Base-by-base conservation (phyloP, 495 filamentous ascomycete genomes). In the Aspergillus sparsus region DNA sequence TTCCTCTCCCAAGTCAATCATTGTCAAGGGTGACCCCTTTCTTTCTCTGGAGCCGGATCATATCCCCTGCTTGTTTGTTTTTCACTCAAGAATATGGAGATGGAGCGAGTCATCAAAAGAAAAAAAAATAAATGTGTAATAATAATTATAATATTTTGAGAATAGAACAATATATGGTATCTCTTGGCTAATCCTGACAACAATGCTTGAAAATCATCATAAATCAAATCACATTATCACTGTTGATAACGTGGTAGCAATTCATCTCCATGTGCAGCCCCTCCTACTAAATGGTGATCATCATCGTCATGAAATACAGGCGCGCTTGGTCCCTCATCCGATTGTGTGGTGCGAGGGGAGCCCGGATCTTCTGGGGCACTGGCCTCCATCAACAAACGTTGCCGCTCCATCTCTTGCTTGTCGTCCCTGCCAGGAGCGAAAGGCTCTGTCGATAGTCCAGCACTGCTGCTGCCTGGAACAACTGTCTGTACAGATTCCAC, bases 371-470 rank as follows among this genome's bases (percentile, higher is more conserved):
- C 63, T 21, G 92, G 92, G 3, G 89, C 83, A 67, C 89, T 93
- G 0, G 85, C 85, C 65, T 91, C 86, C 60, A 82, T 80, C 49
- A 93, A 75, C 5, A 97, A 72, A 57, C 90, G 81, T 49, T 81
- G 85, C 6, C 90, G 83, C 67, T 96, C 90, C 18, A 91, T 79
- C 66, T 96, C 93, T 65, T 89, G 86, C 69, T 97, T 97, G 67
- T 97, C 93, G 21, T 92, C 90, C n/a, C 55, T 49, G 12, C 61
- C 58, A 1, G 54, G 62, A 21, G 68, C 58, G 16, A 68, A 41
- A 6, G 58, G 57, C 13, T 62, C 67, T 45, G 2, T 34, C 7
- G 54, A 35, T 62, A 39, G 44, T 39, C 55, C 49, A 13, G 62
- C 31, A 66, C 61, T 58, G 53, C 45, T 58, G 54, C 42, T 60